Base-by-base conservation (phyloP, 2,329 filamentous ascomycete genomes). In the Colletotrichum sp. region DNA sequence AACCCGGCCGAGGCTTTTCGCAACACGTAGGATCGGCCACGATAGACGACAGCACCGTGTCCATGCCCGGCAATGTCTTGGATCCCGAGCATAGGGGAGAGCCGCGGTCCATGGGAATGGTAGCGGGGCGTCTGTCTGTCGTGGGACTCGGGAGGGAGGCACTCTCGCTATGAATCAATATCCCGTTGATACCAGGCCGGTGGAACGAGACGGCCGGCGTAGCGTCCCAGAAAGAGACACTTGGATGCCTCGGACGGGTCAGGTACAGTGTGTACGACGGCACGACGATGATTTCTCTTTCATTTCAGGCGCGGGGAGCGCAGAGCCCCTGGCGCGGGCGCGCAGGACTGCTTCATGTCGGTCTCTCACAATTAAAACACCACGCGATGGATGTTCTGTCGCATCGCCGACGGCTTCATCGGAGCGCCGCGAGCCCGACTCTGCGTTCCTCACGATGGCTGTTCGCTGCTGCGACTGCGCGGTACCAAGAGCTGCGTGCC, bases 201-300 rank as follows among this genome's bases (percentile, higher is more conserved):
- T 65, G 70, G 59, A 38, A 66, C 58, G 59, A 73, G 29, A 66
- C 43, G n/a, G 59, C 66, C 38, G 70, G 62, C 38, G 59, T 70
- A 33, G 51, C 58, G 59, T 65, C 31, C 70, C 67, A 27, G 61
- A 70, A 34, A 70, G 38, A 73, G 36, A 70, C 66, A 54, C 18
- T 34, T 61, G 16, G 59, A 65, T 70, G 31, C 61, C 43, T 36
- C 27, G 7, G 11, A 29, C 29, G 33, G n/a, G 33, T 43, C 38
- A 47, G 38, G 38, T 47, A 27, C 61, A 73, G 70, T 27, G 5
- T 27, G 54, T 27, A 61, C 70, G 31, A 27, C 24, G 24, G 29
- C 36, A 61, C 13, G 24, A 61, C 12, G 21, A 59, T 31, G 27
- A 63, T 58, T 27, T 24, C 21, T 70, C 16, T 61, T 43, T 55